Percentiles rank a stretch among this genome's conserved stretches.
Conservation (phyloP, 345 rosid species). For the Ceriops tagal region DNA sequence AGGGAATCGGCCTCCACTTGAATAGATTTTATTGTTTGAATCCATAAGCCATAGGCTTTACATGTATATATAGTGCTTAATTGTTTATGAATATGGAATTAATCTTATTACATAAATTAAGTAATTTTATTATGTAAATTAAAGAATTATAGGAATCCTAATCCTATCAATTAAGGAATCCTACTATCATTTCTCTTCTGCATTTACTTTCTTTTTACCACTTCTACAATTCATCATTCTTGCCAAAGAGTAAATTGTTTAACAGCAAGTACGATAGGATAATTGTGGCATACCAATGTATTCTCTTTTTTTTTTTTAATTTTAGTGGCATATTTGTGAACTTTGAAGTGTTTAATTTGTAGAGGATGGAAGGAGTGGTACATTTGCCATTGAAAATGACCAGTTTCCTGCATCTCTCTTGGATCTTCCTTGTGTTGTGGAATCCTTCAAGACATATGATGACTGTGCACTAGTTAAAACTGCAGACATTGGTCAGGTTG, state of each 20-base stretch:
- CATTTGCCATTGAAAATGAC: slow-evolving; percentile 67
- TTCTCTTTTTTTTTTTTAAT: background rate
- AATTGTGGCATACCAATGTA: background rate
- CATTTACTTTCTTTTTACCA: background rate
- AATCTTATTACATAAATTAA: too few relatives aligned
- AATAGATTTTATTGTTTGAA: too few relatives aligned
- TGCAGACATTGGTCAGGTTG: slow-evolving; percentile 89
- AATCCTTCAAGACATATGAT: slow-evolving; percentile 89
- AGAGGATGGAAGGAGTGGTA: slow-evolving; percentile 92
- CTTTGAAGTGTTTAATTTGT: slow-evolving; percentile 18
- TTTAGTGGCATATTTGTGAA: background rate
- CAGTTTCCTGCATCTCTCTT: slow-evolving; percentile 71
- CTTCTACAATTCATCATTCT: background rate
- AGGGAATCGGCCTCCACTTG: too few relatives aligned
- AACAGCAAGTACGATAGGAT: too few relatives aligned
- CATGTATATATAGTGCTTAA: too few relatives aligned
- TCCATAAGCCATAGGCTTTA: too few relatives aligned
- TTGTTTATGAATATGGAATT: too few relatives aligned
- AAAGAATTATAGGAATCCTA: too few relatives aligned
- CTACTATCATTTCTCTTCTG: background rate
- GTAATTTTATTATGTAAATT: too few relatives aligned
- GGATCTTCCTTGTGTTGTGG: slow-evolving; percentile 90
- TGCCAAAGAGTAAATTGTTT: too few relatives aligned
- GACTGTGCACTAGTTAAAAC: slow-evolving; percentile 86
- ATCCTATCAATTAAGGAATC: too few relatives aligned